A percentile compares a stretch with the other conserved stretches of the same genome.
These are phyloP conservation scores for Colletotrichum navitas DNA, from an alignment of 2,329 filamentous ascomycete species.

Conservation along the genomic window DNA sequence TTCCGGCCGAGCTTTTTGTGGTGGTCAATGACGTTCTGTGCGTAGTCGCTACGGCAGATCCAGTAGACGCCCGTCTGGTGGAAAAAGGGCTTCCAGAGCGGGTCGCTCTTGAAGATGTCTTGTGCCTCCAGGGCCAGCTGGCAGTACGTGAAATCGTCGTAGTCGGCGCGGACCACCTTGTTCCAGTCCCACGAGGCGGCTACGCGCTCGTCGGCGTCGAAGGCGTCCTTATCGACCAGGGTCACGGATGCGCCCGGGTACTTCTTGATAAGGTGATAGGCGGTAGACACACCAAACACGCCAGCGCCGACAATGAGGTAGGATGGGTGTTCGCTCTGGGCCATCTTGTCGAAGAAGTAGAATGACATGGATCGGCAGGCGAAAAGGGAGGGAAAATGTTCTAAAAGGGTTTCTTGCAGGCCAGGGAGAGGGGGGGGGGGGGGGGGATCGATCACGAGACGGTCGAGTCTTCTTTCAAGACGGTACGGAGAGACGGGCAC, in stretches of 20 bases:
- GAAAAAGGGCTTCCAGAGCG: conserved; percentile 68
- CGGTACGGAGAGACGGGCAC: conserved; percentile 27
- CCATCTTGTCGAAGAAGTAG: conserved; percentile 25
- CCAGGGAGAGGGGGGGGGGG: background rate
- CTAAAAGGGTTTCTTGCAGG: conserved; percentile 13
- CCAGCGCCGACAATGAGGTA: conserved; percentile 74
- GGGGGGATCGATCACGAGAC: conserved; percentile 9
- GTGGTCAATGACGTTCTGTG: conserved; percentile 65
- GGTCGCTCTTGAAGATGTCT: conserved; percentile 69
- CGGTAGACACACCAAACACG: conserved; percentile 75
- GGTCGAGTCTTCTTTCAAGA: background rate
- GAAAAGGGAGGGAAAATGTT: background rate
- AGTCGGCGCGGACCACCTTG: conserved; percentile 79
- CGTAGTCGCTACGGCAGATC: conserved; percentile 65
- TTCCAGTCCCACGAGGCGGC: conserved; percentile 81
- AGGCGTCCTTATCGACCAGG: conserved; percentile 68
- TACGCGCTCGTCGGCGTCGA: conserved; percentile 59
- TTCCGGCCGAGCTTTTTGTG: conserved; percentile 60
- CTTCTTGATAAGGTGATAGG: conserved; percentile 69
- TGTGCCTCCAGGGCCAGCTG: conserved; percentile 75
- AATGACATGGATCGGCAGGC: conserved; percentile 26
- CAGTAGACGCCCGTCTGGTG: conserved; percentile 72
- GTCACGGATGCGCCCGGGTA: conserved; percentile 65
- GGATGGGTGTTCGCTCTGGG: conserved; percentile 45
- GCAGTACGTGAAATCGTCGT: conserved; percentile 74